phyloP scores from a whole-genome alignment of 2,329 filamentous ascomycete genomes.

The Cordyceps cateniannulata region DNA sequence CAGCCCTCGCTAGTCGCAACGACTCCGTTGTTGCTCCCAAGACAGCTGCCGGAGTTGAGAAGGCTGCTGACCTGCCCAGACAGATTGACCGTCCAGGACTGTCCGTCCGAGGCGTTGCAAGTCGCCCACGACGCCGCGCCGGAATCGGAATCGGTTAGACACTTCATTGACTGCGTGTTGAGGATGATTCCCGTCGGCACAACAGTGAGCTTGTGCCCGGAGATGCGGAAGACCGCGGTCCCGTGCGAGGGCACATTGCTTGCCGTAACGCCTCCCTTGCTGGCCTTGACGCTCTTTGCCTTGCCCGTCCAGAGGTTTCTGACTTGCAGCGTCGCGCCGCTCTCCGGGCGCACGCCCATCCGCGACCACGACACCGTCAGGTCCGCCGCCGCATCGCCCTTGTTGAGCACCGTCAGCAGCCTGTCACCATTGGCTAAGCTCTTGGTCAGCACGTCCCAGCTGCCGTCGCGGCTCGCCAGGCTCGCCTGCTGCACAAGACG shows the following conservation, averaged over 20 bases:
- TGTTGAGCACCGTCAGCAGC: constrained; percentile 37
- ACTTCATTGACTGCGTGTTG: constrained; percentile 37
- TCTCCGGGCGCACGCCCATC: constrained; percentile 24
- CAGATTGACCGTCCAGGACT: constrained; percentile 33
- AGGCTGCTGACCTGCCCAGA: constrained; percentile 30
- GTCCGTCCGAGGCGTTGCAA: constrained; percentile 30
- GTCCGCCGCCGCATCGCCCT: constrained; percentile 23
- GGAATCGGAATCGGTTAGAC: constrained; percentile 21
- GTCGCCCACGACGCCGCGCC: constrained; percentile 22
- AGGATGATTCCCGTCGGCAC: constrained; percentile 40
- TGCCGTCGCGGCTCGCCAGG: constrained; percentile 34
- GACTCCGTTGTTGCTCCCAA: constrained; percentile 16
- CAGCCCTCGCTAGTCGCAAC: constrained; percentile 6
- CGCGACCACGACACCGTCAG: constrained; percentile 26
- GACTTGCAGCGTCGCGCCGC: constrained; percentile 20
- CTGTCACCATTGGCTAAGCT: constrained; percentile 38
- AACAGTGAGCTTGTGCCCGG: constrained; percentile 17
- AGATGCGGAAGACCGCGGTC: constrained; percentile 34
- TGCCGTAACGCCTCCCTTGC: constrained; percentile 19
- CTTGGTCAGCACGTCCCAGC: constrained; percentile 38
- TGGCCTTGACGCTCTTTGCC: constrained; percentile 15
- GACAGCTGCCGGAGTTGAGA: constrained; percentile 23
- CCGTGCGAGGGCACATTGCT: constrained; percentile 21
- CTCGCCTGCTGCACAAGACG: constrained; percentile 35
- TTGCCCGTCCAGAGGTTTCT: constrained; percentile 35